Percentiles rank a stretch among this genome's conserved stretches.
Evolutionary conservation across 257 asterid species (phyloP).

Genomic region (Nicotiana tomentosiformis): DNA sequence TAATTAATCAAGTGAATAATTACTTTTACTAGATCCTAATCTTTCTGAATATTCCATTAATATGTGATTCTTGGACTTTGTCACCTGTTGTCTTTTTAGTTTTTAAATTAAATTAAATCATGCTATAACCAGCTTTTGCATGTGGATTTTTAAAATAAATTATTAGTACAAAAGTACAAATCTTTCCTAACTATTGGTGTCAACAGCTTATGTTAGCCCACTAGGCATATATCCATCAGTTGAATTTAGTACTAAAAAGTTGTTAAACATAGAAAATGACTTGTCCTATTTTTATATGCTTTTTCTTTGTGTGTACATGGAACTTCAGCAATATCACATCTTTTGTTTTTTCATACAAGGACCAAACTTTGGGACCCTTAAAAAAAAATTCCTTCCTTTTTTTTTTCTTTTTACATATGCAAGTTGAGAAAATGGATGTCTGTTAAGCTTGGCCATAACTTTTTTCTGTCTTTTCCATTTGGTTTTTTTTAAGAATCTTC

Average conservation of each 20-base stretch:
- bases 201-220: conserved; percentile 16
- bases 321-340: conserved; percentile 32
- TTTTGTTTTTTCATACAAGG: conserved; percentile 27
- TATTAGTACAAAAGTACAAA: background rate
- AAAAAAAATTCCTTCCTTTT: background rate
- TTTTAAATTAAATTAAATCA: background rate
- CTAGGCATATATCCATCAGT: conserved; percentile 12
- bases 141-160: background rate
- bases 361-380: conserved; percentile 48
- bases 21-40: conserved; percentile 5
- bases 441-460: conserved; percentile 44
- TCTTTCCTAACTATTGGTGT: background rate
- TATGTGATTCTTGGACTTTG: conserved; percentile 4
- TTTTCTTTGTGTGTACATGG: conserved; percentile 15
- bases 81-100: background rate
- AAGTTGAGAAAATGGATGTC: conserved; percentile 52
- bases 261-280: conserved; percentile 26
- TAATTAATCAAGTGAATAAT: conserved; percentile 13
- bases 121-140: background rate
- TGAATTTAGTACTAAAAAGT: conserved; percentile 6
- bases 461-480: conserved; percentile 52
- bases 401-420: conserved; percentile 15
- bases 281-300: background rate
- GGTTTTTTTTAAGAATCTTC: conserved; percentile 47
- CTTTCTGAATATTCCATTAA: background rate